Evolutionary conservation across 441 rosid genomes (phyloP).

Genomic region (Dalechampia spathulata): DNA sequence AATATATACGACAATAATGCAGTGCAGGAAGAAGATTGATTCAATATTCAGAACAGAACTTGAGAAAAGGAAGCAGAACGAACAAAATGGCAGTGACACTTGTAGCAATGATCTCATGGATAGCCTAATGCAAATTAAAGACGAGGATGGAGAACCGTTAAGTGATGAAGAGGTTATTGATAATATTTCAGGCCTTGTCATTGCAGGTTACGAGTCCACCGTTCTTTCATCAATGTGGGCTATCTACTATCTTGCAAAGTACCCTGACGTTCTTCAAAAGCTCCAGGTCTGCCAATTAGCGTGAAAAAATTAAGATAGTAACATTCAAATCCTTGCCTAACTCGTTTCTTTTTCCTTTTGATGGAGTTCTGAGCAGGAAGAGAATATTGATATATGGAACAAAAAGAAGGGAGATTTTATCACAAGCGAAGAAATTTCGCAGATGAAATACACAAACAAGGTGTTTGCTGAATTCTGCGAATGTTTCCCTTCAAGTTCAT

Average conservation of each 20-base stretch:
- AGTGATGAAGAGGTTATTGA: conserved; percentile 37
- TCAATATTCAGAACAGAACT: conserved; percentile 25
- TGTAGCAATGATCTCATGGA: conserved; percentile 44
- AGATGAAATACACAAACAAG: conserved; percentile 30
- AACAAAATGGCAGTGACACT: not conserved
- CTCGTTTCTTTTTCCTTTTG: not conserved
- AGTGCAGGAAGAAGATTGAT: conserved; percentile 28
- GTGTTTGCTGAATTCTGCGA: not conserved
- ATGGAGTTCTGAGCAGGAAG: conserved; percentile 18
- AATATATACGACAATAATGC: not conserved
- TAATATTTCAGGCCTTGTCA: conserved; percentile 27
- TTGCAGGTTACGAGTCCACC: conserved; percentile 32
- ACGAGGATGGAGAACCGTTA: conserved; percentile 30
- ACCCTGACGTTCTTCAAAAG: conserved; percentile 25
- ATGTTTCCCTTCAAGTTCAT: too few species aligned
- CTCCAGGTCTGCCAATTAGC: conserved; percentile 20
- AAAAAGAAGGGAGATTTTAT: conserved; percentile 28
- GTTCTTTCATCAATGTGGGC: conserved; percentile 32
- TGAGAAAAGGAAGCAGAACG: conserved; percentile 26
- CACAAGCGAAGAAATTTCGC: conserved; percentile 26
- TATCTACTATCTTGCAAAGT: conserved; percentile 35
- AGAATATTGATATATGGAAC: conserved; percentile 20
- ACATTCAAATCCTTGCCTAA: too few species aligned
- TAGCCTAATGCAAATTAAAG: conserved; percentile 29
- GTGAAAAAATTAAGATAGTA: too few species aligned